A percentile compares a stretch with the other conserved stretches of the same genome.
These are phyloP conservation scores for Tolypocladium album DNA, from an alignment of 2,329 filamentous ascomycete genomes.

Conservation along the genomic window DNA sequence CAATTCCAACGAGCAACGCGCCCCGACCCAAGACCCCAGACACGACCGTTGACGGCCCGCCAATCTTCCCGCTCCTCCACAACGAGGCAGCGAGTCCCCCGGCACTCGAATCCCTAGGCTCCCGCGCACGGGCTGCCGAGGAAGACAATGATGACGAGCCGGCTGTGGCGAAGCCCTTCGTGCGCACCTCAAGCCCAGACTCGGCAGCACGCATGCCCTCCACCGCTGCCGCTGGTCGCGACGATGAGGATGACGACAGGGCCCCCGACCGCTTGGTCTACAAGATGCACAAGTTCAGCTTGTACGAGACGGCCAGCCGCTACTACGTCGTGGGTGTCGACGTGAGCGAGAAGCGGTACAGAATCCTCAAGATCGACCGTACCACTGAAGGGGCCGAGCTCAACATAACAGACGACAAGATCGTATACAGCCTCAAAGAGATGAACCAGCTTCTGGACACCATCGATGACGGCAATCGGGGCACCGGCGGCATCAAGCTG, in stretches of 20 bases:
- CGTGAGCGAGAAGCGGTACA: slow-evolving; percentile 76
- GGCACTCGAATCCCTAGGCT: slow-evolving; percentile 13
- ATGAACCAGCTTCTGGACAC: slow-evolving; percentile 89
- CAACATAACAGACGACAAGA: slow-evolving; percentile 85
- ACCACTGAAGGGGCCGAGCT: slow-evolving; percentile 68
- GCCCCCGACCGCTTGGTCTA: slow-evolving; percentile 30
- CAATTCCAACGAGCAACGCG: neutral
- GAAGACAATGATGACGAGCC: slow-evolving; percentile 49
- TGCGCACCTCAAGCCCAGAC: slow-evolving; percentile 43
- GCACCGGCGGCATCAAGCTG: slow-evolving; percentile 78
- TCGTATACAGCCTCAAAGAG: slow-evolving; percentile 83
- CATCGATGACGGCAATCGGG: slow-evolving; percentile 90
- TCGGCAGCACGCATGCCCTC: slow-evolving; percentile 17
- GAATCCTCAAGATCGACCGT: slow-evolving; percentile 89
- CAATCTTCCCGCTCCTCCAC: slow-evolving; percentile 22
- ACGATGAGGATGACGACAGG: slow-evolving; percentile 18
- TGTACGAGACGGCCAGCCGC: slow-evolving; percentile 88
- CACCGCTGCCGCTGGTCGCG: slow-evolving; percentile 1
- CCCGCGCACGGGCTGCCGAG: slow-evolving; percentile 17
- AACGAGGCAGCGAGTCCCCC: slow-evolving; percentile 19
- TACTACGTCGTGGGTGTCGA: slow-evolving; percentile 95
- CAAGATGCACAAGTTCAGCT: slow-evolving; percentile 91
- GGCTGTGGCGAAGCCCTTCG: slow-evolving; percentile 45
- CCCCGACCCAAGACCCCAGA: neutral
- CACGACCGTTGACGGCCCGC: neutral